phyloP scores from a whole-genome alignment of 1,284 basidiomycete genomes.

The Ceratobasidium sp. region DNA sequence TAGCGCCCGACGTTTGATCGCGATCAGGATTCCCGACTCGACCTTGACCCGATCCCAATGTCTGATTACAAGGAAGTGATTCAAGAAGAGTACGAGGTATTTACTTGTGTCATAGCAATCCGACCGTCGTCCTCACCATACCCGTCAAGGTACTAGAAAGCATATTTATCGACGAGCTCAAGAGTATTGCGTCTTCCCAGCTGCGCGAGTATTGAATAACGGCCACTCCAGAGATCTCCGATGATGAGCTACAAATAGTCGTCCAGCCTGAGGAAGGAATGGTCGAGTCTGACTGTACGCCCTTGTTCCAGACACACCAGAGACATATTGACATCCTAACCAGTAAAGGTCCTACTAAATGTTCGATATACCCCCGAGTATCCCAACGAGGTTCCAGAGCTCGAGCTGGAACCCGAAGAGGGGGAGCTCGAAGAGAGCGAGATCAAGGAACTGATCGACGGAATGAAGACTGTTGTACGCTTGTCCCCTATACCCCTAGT shows the following conservation, averaged over 20 bases:
- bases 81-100: slow-evolving; percentile 89
- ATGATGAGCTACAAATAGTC: slow-evolving; percentile 84
- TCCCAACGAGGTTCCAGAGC: slow-evolving; percentile 80
- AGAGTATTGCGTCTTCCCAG: slow-evolving; percentile 72
- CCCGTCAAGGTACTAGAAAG: slow-evolving; percentile 85
- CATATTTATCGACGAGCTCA: slow-evolving; percentile 94
- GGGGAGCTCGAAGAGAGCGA: slow-evolving; percentile 76
- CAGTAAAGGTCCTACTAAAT: slow-evolving; percentile 81
- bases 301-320: slow-evolving; percentile 4
- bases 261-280: slow-evolving; percentile 85
- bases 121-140: slow-evolving; percentile 37
- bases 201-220: slow-evolving; percentile 62
- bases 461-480: slow-evolving; percentile 75
- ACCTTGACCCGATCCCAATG: slow-evolving; percentile 51
- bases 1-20: slow-evolving; percentile 37
- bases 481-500: slow-evolving; percentile 4
- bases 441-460: slow-evolving; percentile 66
- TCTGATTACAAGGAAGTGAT: slow-evolving; percentile 61
- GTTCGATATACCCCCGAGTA: slow-evolving; percentile 79
- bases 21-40: slow-evolving; percentile 12
- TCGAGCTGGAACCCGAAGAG: slow-evolving; percentile 75
- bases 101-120: slow-evolving; percentile 38
- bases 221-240: slow-evolving; percentile 79
- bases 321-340: slow-evolving; percentile 44
- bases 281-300: slow-evolving; percentile 32